Conservation (phyloP, 208 protist genomes). For the Trypanosoma lewisi region DNA sequence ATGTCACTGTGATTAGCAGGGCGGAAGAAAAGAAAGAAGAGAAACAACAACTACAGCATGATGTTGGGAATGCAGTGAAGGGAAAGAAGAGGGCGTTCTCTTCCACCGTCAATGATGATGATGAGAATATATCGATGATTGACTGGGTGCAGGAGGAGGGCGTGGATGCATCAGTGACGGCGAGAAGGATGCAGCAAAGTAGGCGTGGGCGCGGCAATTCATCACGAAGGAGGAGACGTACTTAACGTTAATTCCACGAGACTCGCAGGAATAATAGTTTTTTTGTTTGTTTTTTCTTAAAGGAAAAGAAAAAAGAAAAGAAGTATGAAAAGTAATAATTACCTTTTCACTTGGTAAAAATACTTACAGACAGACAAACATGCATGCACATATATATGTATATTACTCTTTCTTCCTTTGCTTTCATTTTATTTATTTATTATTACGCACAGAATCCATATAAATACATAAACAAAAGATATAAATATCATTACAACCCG, state of each 20-base stretch:
- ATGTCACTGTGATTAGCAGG: background rate
- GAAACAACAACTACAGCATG: background rate
- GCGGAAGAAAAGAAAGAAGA: background rate
- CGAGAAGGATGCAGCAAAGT: background rate
- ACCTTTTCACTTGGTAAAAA: no score
- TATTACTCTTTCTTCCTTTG: background rate
- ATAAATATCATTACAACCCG: background rate
- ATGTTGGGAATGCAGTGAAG: background rate
- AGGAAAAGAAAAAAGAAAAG: background rate
- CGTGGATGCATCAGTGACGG: background rate
- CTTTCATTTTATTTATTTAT: background rate
- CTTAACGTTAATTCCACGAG: background rate
- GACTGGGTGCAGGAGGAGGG: slow-evolving; percentile 5
- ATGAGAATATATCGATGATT: background rate
- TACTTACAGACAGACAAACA: background rate
- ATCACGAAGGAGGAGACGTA: background rate
- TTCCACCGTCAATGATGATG: no score
- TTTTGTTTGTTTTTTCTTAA: slow-evolving; percentile 10
- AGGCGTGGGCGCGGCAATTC: background rate
- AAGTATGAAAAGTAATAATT: background rate
- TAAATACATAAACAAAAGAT: background rate
- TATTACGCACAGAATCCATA: background rate
- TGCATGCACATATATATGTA: background rate
- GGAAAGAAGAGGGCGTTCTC: background rate
- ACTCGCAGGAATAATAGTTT: background rate